phyloP scores from a whole-genome alignment of 257 asterid species.

The Nicotiana noctiflora region DNA sequence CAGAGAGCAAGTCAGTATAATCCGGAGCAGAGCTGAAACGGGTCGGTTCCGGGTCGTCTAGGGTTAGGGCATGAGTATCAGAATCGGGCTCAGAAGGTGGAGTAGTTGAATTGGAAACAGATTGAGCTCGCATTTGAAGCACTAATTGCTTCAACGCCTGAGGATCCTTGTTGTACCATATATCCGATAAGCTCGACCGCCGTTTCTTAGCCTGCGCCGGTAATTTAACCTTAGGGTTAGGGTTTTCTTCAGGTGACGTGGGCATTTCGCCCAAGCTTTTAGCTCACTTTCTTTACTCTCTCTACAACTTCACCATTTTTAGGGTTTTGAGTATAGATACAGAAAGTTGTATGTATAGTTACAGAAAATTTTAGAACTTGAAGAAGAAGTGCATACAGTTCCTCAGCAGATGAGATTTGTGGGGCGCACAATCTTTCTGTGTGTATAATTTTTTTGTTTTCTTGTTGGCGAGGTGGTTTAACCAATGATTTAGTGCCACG shows the following conservation, averaged over 20 bases:
- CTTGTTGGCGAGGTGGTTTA: background rate
- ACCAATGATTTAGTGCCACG: slow-evolving; percentile 10
- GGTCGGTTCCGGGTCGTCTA: slow-evolving; percentile 21
- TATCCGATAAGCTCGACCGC: slow-evolving; percentile 44
- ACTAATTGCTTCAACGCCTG: slow-evolving; percentile 46
- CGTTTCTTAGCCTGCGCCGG: slow-evolving; percentile 32
- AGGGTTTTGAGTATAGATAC: background rate
- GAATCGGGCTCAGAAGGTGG: slow-evolving; percentile 68
- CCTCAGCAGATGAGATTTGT: slow-evolving; percentile 22
- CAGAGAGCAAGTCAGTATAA: slow-evolving; percentile 45
- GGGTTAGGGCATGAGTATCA: slow-evolving; percentile 38
- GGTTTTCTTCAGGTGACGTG: slow-evolving; percentile 36
- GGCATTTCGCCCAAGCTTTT: slow-evolving; percentile 25
- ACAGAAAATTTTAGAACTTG: background rate
- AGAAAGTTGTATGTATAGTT: background rate
- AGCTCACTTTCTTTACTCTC: background rate
- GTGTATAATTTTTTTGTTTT: background rate
- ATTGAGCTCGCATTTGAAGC: slow-evolving; percentile 58
- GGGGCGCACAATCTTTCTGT: slow-evolving; percentile 22
- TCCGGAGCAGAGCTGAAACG: slow-evolving; percentile 20
- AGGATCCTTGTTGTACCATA: slow-evolving; percentile 39
- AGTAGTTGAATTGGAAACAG: slow-evolving; percentile 53
- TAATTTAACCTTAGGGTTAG: slow-evolving; percentile 16
- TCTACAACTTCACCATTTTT: background rate
- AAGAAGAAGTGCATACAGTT: slow-evolving; percentile 12